Base-by-base conservation (phyloP, 495 filamentous ascomycete genomes). In the Penicillium cosmopolitanum region DNA sequence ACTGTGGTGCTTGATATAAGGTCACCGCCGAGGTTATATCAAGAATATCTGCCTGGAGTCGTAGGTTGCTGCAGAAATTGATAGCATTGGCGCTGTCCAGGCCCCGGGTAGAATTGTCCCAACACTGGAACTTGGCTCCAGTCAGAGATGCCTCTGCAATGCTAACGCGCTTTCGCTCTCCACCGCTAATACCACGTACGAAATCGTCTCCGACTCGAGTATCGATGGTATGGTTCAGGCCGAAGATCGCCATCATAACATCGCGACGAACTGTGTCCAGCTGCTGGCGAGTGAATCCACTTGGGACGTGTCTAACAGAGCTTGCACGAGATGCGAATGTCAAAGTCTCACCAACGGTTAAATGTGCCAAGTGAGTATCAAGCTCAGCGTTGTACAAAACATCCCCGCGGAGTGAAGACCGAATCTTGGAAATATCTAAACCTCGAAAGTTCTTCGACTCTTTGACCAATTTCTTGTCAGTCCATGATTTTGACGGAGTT, bases 91-190 rank as follows among this genome's bases (percentile, higher is more conserved):
- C 86, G 55, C 84, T 88, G 67, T 96, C 91, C 21, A 96, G 70
- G 62, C 91, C 91, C 70, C 91, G 79, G 5, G 91, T 94, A 58
- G 84, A 89, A 56, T 77, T 78, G 64, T 95, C 91, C 91, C 91
- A 96, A 76, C 89, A 92, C 64, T 91, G 88, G 95, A 72, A 51
- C 89, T 66, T 56, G 21, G 82, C 83, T 15, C 78, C 79, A 44
- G 82, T 85, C 38, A 89, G 71, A 9, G 83, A 77, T 21, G 72
- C 72, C 64, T 91, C 89, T 10, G 86, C 83, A 64, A 91, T 90
- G 67, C 83, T 87, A 23, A 89, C 87, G 63, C 89, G 82, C 76
- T 90, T 91, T n/a, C 89, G 71, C 66, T 92, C 89, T 56, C 89
- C 89, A 48, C 89, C 89, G 52, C 81, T 86, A 8, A 91, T 84